Evolutionary conservation across 495 filamentous ascomycete species (phyloP).

Genomic region (Pyrenula massariospora): DNA sequence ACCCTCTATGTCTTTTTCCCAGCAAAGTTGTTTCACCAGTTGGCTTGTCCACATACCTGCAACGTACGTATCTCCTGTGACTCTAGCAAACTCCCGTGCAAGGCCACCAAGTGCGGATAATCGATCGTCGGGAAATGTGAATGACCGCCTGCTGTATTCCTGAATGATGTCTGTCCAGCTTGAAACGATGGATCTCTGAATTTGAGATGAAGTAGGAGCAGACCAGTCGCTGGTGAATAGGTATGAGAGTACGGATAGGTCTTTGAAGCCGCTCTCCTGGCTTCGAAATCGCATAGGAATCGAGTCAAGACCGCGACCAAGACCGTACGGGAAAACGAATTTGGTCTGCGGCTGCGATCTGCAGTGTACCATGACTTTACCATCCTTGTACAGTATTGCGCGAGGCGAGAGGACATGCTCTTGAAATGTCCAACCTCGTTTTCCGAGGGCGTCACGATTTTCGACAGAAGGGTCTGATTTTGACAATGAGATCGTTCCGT

Average conservation of each 20-base stretch:
- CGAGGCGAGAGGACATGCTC: background rate
- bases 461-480: background rate
- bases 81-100: background rate
- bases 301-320: background rate
- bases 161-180: background rate
- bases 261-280: background rate
- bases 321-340: background rate
- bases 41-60: slow-evolving; percentile 3
- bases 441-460: background rate
- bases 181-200: background rate
- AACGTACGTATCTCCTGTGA: slow-evolving; percentile 1
- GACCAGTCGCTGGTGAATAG: background rate
- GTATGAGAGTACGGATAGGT: background rate
- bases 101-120: slow-evolving; percentile 1
- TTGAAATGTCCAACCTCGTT: background rate
- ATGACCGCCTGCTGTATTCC: background rate
- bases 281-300: background rate
- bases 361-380: background rate
- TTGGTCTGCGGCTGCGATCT: background rate
- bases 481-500: background rate
- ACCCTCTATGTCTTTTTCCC: background rate
- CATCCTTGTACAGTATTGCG: background rate
- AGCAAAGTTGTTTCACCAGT: background rate
- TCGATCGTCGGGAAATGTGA: background rate
- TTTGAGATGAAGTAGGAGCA: background rate